Evolutionary conservation across 169 alveolate genomes (phyloP).

Genomic region (Babesia ovata): DNA sequence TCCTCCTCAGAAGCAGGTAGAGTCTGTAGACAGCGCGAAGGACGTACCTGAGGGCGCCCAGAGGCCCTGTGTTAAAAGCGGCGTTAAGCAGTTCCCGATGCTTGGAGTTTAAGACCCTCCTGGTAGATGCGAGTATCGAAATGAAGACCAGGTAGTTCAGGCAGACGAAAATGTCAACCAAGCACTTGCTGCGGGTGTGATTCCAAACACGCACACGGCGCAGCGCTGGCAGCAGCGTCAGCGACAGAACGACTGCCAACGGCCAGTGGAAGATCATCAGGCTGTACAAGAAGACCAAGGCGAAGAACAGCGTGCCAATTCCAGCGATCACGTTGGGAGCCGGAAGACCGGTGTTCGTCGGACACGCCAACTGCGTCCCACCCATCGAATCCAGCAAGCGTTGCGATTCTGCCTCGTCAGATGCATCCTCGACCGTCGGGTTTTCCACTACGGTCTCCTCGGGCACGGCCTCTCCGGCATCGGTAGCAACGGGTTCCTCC

Average conservation of each 20-base stretch:
- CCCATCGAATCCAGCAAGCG: constrained; percentile 32
- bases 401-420: background rate
- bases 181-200: constrained; percentile 10
- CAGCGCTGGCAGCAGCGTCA: constrained; percentile 17
- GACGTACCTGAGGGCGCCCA: background rate
- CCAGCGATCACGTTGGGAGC: constrained; percentile 16
- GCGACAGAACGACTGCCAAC: constrained; percentile 32
- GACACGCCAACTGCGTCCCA: constrained; percentile 15
- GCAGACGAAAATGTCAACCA: constrained; percentile 16
- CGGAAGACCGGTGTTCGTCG: constrained; percentile 45
- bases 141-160: background rate
- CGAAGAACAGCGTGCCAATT: constrained; percentile 27
- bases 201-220: constrained; percentile 31
- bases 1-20: background rate
- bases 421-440: background rate
- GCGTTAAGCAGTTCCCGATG: background rate
- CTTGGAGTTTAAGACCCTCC: background rate
- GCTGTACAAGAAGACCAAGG: constrained; percentile 28
- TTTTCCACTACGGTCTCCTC: background rate
- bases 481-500: background rate
- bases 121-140: background rate
- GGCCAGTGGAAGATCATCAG: constrained; percentile 62
- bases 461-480: background rate
- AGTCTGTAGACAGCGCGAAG: constrained; percentile 6
- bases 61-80: constrained; percentile 2